Base-by-base conservation (phyloP, 2,329 filamentous ascomycete genomes). In the Cryphonectria parasitica region DNA sequence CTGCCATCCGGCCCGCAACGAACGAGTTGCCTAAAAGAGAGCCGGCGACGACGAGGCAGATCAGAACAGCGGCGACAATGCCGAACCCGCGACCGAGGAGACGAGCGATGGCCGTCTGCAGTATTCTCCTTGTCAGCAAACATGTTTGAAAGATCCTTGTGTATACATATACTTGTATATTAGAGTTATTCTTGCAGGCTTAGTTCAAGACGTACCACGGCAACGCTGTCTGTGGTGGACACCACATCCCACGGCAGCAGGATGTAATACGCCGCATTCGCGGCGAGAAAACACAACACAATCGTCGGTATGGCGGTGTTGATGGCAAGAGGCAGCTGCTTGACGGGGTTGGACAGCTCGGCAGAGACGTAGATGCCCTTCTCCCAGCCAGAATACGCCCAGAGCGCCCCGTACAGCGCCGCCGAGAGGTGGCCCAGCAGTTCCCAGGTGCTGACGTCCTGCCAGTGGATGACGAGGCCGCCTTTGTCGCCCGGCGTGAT, bases 381-480 rank as follows among this genome's bases (percentile, higher is more conserved):
- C 69, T 91, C 89, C 89, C 89, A 91, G 0, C 89, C 89, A 0
- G 87, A 89, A 71, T 90, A 91, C 0, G 87, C 89, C 89, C 88
- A 91, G 0, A 91, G 76, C 0, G 87, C 88, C 0, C 85, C 89
- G 74, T 90, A 90, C 0, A 90, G 80, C 0, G 89, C 89, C 1
- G 88, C 84, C 3, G 87, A 88, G 69, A 86, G 86, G 74, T 90
- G 86, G 0, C 89, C 89, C 36, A 90, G 83, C 15, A 87, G 81
- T 69, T 89, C 87, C 89, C 89, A 91, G 39, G 81, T 77, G 6
- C 82, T 79, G 58, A 90, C 74, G 1, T 76, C 72, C 0, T 76
- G 76, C 87, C 87, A 89, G 54, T 86, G 81, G 0, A 83, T 86
- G 41, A 79, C 45, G 78, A 15, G 77, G 81, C 0, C 86, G 19